Base-by-base conservation (phyloP, 2,329 filamentous ascomycete species). In the Fusarium domesticum region DNA sequence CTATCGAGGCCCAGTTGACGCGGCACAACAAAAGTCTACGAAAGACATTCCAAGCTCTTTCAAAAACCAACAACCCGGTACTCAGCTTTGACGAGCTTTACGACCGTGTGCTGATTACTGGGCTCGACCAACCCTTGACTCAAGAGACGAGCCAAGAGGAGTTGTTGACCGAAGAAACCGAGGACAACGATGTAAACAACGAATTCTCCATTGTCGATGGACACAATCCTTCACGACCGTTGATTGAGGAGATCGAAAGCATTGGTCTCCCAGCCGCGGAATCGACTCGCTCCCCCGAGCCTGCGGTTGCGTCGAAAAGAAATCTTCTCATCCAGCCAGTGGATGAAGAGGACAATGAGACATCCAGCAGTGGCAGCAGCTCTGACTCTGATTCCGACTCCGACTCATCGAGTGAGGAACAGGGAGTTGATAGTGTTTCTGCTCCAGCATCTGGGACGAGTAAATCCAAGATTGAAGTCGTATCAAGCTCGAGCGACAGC, bases 31-130 rank as follows among this genome's bases (percentile, higher is more conserved):
- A 64, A 10, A 58, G 75, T 44, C 37, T 71, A 6, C 61, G 61
- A 14, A 59, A 51, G 14, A 65, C 72, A 0, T 77, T 72, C 45
- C 50, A 63, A 3, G 54, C 58, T 5, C 57, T 77, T 6, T 44
- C 57, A 2, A 56, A 61, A 34, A 57, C 57, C 2, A 61, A 63
- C 15, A 64, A 69, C 10, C 52, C 63, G 2, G 59, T 61, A 2
- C 45, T 67, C 6, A 60, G 53, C 36, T 65, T 65, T 37, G 60
- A 66, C 18, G 64, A 64, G 15, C 62, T 65, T 43, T 58, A 63
- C 52, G 64, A 68, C 5, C 50, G 45, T 6, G 58, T 53, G 10
- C 37, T 67, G 18, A 46, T 47, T 3, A 6, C 19, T 16, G 42
- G 35, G n/a, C n/a, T 39, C 15, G 18, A 41, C 19, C 23, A 28